Evolutionary conservation across 2,329 filamentous ascomycete species (phyloP).

Genomic region (Amesomyces nigricolor): DNA sequence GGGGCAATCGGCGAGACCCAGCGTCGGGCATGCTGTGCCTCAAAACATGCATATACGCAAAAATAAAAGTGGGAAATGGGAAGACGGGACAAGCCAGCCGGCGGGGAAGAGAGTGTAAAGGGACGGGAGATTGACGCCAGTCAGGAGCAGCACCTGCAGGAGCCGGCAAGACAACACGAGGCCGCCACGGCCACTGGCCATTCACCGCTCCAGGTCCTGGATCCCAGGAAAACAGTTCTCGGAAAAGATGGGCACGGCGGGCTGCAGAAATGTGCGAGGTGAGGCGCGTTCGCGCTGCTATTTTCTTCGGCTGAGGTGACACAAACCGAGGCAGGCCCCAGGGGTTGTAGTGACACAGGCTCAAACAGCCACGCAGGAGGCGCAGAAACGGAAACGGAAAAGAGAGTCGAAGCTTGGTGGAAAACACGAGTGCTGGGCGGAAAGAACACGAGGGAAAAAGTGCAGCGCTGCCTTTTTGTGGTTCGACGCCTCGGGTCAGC

Average conservation of each 20-base stretch:
- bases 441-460: background rate
- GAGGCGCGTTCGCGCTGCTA: conserved; percentile 13
- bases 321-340: conserved; percentile 7
- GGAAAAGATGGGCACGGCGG: conserved; percentile 18
- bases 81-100: conserved; percentile 1
- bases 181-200: conserved; percentile 2
- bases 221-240: conserved; percentile 10
- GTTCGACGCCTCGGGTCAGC: background rate
- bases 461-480: background rate
- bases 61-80: conserved; percentile 2
- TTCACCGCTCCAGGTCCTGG: conserved; percentile 18
- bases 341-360: background rate
- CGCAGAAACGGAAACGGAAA: conserved; percentile 1
- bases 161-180: conserved; percentile 15
- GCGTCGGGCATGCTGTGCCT: background rate
- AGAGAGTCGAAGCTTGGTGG: background rate
- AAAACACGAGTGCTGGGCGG: background rate
- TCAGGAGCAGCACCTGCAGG: conserved; percentile 16
- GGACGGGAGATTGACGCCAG: conserved; percentile 2
- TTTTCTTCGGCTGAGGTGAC: conserved; percentile 13
- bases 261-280: conserved; percentile 18
- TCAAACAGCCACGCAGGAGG: background rate
- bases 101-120: background rate
- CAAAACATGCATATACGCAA: conserved; percentile 5
- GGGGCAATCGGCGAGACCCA: background rate